phyloP scores from a whole-genome alignment of 345 rosid species.

The Gossypium bickii region DNA sequence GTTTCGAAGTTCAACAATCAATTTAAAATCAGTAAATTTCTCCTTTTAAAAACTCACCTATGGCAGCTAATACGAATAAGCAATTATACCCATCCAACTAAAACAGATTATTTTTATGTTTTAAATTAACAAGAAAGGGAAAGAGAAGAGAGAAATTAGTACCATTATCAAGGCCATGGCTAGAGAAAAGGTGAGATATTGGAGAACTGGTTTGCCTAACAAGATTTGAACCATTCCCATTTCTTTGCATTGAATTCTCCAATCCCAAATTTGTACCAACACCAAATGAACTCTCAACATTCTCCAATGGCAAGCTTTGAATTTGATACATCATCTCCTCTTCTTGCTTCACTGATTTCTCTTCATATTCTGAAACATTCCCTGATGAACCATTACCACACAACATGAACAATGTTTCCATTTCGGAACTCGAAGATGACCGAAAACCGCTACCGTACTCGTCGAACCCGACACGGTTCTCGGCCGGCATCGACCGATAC shows the following conservation, averaged over 20 bases:
- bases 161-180: slow-evolving; percentile 44
- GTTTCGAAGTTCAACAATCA: no score
- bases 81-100: rapidly evolving
- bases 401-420: slow-evolving; percentile 33
- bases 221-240: slow-evolving; percentile 36
- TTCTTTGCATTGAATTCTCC: slow-evolving; percentile 27
- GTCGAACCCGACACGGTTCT: slow-evolving; percentile 26
- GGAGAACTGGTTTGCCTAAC: slow-evolving; percentile 51
- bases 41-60: no score
- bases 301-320: slow-evolving; percentile 18
- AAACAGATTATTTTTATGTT: no score
- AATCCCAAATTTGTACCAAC: slow-evolving; percentile 18
- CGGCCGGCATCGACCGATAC: slow-evolving; percentile 44
- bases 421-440: slow-evolving; percentile 47
- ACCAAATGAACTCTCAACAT: slow-evolving; percentile 16
- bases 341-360: slow-evolving; percentile 38
- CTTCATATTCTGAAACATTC: slow-evolving; percentile 35
- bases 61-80: no score
- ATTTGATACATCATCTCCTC: slow-evolving; percentile 26
- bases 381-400: slow-evolving; percentile 28
- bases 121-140: not conserved
- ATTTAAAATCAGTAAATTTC: no score
- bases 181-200: slow-evolving; percentile 48
- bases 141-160: not conserved
- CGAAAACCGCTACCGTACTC: slow-evolving; percentile 24